Conservation (phyloP, 176 grass and related monocot genomes). For the Musa schizocarpa region DNA sequence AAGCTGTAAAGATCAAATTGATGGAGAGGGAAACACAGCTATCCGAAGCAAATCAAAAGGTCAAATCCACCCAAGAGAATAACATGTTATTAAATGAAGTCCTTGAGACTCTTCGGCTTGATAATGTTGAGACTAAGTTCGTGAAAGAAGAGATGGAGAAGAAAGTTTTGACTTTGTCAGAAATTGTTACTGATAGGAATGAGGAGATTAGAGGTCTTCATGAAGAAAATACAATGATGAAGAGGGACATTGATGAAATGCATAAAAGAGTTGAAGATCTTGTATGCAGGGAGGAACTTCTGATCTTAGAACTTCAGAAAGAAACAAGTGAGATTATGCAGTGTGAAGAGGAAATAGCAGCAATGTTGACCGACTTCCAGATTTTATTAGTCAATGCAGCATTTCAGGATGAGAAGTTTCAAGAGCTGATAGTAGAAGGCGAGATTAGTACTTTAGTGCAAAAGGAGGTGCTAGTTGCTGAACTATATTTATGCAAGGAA, state of each 20-base stretch:
- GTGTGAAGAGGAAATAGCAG: slow-evolving; percentile 39
- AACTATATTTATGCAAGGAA: slow-evolving; percentile 32
- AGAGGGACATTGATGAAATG: slow-evolving; percentile 21
- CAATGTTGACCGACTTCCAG: slow-evolving; percentile 40
- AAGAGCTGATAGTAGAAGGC: slow-evolving; percentile 39
- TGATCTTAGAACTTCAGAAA: slow-evolving; percentile 25
- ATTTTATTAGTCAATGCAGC: slow-evolving; percentile 38
- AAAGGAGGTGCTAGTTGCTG: slow-evolving; percentile 39
- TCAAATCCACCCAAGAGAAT: slow-evolving; percentile 39
- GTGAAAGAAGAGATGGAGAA: slow-evolving; percentile 59
- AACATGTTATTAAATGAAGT: slow-evolving; percentile 41
- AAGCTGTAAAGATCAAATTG: slow-evolving; percentile 27
- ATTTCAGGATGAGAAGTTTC: slow-evolving; percentile 56
- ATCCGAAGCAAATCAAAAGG: slow-evolving; percentile 47
- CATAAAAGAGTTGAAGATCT: slow-evolving; percentile 27
- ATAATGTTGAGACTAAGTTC: slow-evolving; percentile 38
- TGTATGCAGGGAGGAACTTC: slow-evolving; percentile 23
- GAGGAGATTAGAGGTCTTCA: slow-evolving; percentile 31
- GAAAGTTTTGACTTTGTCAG: slow-evolving; percentile 25
- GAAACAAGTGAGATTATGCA: slow-evolving; percentile 37
- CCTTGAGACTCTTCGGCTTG: slow-evolving; percentile 45
- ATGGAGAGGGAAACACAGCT: slow-evolving; percentile 39
- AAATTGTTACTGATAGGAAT: slow-evolving; percentile 28
- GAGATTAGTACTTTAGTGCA: slow-evolving; percentile 30
- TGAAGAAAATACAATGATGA: slow-evolving; percentile 30